Percentiles rank a stretch among this genome's conserved stretches.
Evolutionary conservation across 768 basidiomycete genomes (phyloP).

Genomic region (Exidia glandulosa): DNA sequence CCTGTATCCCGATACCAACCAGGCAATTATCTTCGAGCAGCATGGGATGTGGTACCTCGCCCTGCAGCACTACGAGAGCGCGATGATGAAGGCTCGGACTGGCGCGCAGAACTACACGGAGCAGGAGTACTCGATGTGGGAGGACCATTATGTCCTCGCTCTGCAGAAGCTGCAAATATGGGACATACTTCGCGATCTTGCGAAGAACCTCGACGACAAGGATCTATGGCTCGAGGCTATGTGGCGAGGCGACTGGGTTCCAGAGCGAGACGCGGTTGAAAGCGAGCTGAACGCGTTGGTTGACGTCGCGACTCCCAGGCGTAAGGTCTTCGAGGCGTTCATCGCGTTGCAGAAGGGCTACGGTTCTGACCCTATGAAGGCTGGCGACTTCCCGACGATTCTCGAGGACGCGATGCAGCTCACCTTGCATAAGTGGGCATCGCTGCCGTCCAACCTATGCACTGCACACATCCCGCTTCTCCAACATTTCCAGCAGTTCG

Average conservation of each 20-base stretch:
- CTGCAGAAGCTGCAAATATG: conserved; percentile 97
- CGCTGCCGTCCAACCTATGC: conserved; percentile 74
- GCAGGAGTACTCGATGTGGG: conserved; percentile 94
- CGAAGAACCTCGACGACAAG: conserved; percentile 77
- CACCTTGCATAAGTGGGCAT: conserved; percentile 91
- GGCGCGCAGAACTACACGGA: conserved; percentile 86
- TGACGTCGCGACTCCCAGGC: conserved; percentile 87
- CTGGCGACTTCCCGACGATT: conserved; percentile 69
- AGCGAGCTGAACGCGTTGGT: conserved; percentile 67
- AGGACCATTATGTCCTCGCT: conserved; percentile 96
- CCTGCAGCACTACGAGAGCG: conserved; percentile 74
- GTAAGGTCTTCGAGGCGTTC: conserved; percentile 95
- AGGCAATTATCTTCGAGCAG: conserved; percentile 83
- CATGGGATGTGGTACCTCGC: conserved; percentile 97
- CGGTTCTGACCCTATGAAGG: conserved; percentile 67
- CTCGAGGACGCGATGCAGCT: conserved; percentile 96
- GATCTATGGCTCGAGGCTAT: conserved; percentile 91
- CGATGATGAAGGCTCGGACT: conserved; percentile 73
- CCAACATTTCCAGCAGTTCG: conserved; percentile 98
- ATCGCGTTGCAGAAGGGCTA: conserved; percentile 81
- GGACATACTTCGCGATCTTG: conserved; percentile 90
- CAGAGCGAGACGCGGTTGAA: not conserved
- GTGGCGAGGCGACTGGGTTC: conserved; percentile 82
- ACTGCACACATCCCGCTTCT: conserved; percentile 89
- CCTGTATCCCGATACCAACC: conserved; percentile 82